Evolutionary conservation across 257 asterid genomes (phyloP), one percentile per base, ranked within the genome.

Genomic region (Agastache rugosa): DNA sequence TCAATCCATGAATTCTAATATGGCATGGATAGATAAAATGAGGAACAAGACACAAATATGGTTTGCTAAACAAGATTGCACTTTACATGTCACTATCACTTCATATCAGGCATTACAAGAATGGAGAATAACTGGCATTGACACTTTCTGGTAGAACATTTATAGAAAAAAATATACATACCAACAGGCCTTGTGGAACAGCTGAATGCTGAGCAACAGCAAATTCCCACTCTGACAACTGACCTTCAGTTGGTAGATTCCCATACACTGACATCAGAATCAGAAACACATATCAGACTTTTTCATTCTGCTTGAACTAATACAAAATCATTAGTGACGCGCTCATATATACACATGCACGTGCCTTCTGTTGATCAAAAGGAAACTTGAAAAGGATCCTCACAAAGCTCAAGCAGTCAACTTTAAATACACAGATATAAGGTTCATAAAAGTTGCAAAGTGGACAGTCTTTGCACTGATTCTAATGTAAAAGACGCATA

Each of bases 171-270:
- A 35, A 39, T 7, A 71, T 31, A 3, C 80, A 31, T 79, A 84
- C 88, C 86, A 84, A 68, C 73, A 82, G 60, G 64, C 88, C 88
- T 67, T 84, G 86, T 39, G 88, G 88, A 67, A 84, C 85, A 48
- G 88, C 88, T 66, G 84, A 79, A 74, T 94, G 98, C 80, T 93
- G 98, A 34, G 96, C 80, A 83, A 92, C 88, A 22, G 96, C 90
- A 83, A 92, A 94, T 80, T 92, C 97, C 98, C 99, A 94, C 74
- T 94, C 97, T 51, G 92, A 86, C 78, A 94, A 85, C 79, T 94
- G 97, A 53, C 74, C 79, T 86, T 90, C 88, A 56, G 99, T 85
- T 35, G 99, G 99, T 72, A 94, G 81, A 84, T 87, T 90, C 29
- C 98, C 98, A 61, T 94, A 94, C 94, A 94, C 99, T 94, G 89